These are phyloP conservation scores for Alternaria triticina DNA, from an alignment of 2,329 filamentous ascomycete species.

Conservation along the genomic window DNA sequence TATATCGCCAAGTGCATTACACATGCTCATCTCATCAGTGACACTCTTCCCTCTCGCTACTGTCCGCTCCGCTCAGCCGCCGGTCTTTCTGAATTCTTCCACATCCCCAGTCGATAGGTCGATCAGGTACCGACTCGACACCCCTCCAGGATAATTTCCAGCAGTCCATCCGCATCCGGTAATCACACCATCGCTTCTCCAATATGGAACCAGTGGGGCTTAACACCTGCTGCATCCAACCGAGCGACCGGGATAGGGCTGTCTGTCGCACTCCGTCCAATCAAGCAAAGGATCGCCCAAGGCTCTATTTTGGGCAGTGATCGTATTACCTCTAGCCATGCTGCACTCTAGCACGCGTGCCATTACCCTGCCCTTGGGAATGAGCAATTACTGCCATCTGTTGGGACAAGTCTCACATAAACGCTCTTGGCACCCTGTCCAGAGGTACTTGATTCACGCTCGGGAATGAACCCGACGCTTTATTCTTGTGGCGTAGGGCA, in stretches of 20 bases:
- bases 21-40: constrained; percentile 8
- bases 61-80: constrained; percentile 7
- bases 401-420: constrained; percentile 10
- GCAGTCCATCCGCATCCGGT: constrained; percentile 14
- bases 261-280: constrained; percentile 20
- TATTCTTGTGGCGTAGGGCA: background rate
- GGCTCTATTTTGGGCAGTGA: constrained; percentile 23
- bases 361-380: constrained; percentile 11
- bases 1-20: constrained; percentile 3
- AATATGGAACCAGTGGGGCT: constrained; percentile 32
- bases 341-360: constrained; percentile 8
- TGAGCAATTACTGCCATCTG: constrained; percentile 7
- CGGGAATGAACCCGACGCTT: background rate
- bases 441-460: background rate
- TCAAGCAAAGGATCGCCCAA: constrained; percentile 23
- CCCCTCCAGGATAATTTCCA: constrained; percentile 29
- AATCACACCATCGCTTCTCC: constrained; percentile 18
- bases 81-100: constrained; percentile 7
- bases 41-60: constrained; percentile 18
- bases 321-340: constrained; percentile 9
- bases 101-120: constrained; percentile 19
- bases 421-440: constrained; percentile 11
- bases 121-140: constrained; percentile 5
- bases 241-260: constrained; percentile 35
- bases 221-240: constrained; percentile 31